Base-by-base conservation (phyloP, 305 asterid genomes). In the Salvia sclarea region DNA sequence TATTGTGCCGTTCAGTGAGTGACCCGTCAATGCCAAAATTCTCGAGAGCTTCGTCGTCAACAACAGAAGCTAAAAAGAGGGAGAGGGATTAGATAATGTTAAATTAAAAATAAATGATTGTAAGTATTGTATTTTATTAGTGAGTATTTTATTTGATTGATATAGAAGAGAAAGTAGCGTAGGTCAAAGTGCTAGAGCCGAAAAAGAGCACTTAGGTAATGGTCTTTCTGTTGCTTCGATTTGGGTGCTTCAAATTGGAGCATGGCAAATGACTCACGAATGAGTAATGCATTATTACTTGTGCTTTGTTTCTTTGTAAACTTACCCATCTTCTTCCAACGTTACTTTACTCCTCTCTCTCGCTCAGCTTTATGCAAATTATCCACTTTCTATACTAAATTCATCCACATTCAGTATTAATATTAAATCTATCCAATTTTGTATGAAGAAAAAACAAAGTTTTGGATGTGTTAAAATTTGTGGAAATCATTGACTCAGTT, bases 1-100 rank as follows among this genome's bases (percentile, higher is more conserved):
- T 78, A 8, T 72, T 88, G 47, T 73, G 81, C 47, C 89, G 97
- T 37, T 85, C 94, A 7, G 87, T 69, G 61, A 85, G 95, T 58
- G 96, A 86, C 58, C 86, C 87, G 14, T 85, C 92, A 38, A 64
- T 54, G 72, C 40, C 73, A 35, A 73, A 72, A 4, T 76, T 55
- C 56, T 71, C 66, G 20, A 47, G 62, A 20, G 38, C 79, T 47
- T 28, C 80, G 16, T 31, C 69, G n/a, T 64, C 82, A 33, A 52
- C 72, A 28, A 28, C 44, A 40, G 85, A 78, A 69, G 76, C 65
- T 33, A 80, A 70, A 52, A 71, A 11, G 33, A 68, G n/a, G n/a
- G n/a, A n/a, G n/a, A 74, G 11, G 25, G 44, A 12, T 47, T 63
- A 62, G 57, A 6, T 44, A 30, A 60, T 25, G 53, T 0, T 66